Evolutionary conservation across 2,329 filamentous ascomycete species (phyloP).

Genomic region (Penicillium sumatraense): DNA sequence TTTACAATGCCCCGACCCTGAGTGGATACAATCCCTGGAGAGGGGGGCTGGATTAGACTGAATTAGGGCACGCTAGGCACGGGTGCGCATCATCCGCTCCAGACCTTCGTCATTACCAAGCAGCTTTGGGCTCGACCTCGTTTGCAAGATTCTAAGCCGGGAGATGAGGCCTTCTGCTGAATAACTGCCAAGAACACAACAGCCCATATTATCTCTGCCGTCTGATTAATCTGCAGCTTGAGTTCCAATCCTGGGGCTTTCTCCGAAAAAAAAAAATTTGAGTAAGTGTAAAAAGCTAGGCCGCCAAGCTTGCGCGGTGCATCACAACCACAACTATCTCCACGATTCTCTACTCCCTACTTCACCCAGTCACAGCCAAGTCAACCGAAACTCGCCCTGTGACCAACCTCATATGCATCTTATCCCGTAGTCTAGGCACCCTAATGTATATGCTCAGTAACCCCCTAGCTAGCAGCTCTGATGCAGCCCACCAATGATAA

Average conservation of each 20-base stretch:
- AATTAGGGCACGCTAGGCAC: neutral
- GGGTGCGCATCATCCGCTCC: slow-evolving; percentile 6
- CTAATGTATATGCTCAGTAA: neutral
- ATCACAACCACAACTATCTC: neutral
- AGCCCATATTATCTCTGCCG: neutral
- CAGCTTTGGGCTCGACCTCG: slow-evolving; percentile 8
- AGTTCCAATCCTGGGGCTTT: neutral
- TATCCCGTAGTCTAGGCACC: neutral
- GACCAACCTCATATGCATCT: neutral
- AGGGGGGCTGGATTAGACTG: neutral
- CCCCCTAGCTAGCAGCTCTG: neutral
- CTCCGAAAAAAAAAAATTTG: slow-evolving; percentile 1
- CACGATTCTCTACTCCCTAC: neutral
- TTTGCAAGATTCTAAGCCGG: too few species aligned
- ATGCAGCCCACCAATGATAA: neutral
- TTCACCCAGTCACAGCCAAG: neutral
- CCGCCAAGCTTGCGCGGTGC: neutral
- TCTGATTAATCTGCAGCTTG: neutral
- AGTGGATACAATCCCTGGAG: neutral
- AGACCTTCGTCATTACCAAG: slow-evolving; percentile 12
- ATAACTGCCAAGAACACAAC: neutral
- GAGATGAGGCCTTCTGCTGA: neutral
- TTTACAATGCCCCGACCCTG: slow-evolving; percentile 3
- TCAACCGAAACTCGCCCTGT: neutral
- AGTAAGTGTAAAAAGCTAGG: too few species aligned